These are phyloP conservation scores for Yarrowia yakushimensis DNA, from an alignment of 805 yeast genomes.

Conservation along the genomic window DNA sequence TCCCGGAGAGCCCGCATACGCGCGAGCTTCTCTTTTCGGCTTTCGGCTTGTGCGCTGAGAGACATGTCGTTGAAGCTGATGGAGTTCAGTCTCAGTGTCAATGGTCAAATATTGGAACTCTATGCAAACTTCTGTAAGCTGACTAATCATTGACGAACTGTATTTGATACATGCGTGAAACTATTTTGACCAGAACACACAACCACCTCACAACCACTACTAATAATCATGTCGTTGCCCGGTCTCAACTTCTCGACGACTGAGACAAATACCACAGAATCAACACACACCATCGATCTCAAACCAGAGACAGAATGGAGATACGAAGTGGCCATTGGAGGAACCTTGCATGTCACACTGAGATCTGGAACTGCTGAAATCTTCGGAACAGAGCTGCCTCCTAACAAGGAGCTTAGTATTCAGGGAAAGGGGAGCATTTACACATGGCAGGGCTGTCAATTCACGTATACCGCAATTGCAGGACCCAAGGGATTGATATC, in stretches of 20 bases:
- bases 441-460: constrained; percentile 62
- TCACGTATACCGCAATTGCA: constrained; percentile 46
- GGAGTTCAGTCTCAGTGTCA: background rate
- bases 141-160: background rate
- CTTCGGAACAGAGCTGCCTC: constrained; percentile 88
- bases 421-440: constrained; percentile 55
- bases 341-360: constrained; percentile 51
- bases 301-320: constrained; percentile 62
- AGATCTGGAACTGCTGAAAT: constrained; percentile 76
- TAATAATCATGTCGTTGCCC: constrained; percentile 27
- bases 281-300: constrained; percentile 29
- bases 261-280: constrained; percentile 11
- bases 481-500: constrained; percentile 26
- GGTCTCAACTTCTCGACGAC: constrained; percentile 25
- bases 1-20: constrained; percentile 34
- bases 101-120: background rate
- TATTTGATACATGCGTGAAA: background rate
- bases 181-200: background rate
- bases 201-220: background rate
- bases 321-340: constrained; percentile 58
- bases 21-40: constrained; percentile 37
- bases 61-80: constrained; percentile 30
- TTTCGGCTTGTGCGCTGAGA: constrained; percentile 31
- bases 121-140: background rate
- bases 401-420: constrained; percentile 58